Base-by-base conservation (phyloP, 208 protist genomes). In the Crithidia thermophila region DNA sequence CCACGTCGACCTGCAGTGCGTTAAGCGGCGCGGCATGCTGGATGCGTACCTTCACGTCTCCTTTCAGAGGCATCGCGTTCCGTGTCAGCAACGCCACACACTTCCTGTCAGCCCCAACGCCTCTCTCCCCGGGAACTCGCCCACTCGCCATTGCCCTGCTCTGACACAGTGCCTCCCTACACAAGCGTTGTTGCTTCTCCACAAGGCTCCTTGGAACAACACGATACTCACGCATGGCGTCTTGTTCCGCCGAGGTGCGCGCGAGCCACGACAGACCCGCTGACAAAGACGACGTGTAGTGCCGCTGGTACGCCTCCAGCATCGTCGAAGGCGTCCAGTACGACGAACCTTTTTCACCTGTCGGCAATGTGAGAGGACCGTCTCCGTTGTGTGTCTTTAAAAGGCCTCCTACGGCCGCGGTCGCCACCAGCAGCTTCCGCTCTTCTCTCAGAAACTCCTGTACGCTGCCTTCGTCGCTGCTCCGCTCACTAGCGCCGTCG, bases 261-360 rank as follows among this genome's bases (percentile, higher is more conserved):
- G 60, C 52, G 36, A 62, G 20, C 68, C 68, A 75, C 25, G 58
- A 21, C 43, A 75, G 20, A 40, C 43, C 59, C 27, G 40, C 31
- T n/a, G n/a, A n/a, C 2, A 60, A 25, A 18, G 58, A 65, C 1
- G 67, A 34, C 3, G 50, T 25, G n/a, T 36, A 37, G 43, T 75
- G 68, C 6, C n/a, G 52, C 10, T 23, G 37, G 20, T 42, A 51
- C 11, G 13, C 1, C 16, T 13, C 33, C 51, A 75, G 20, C 9
- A 50, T 16, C n/a, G n/a, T n/a, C n/a, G n/a, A n/a, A n/a, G n/a
- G n/a, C n/a, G n/a, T n/a, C n/a, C n/a, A n/a, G n/a, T n/a, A n/a
- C n/a, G n/a, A n/a, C n/a, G n/a, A n/a, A n/a, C n/a, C n/a, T n/a
- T n/a, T n/a, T n/a, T n/a, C n/a, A n/a, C n/a, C n/a, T n/a, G n/a